These are phyloP conservation scores for Fomes fomentarius DNA, from an alignment of 1,284 basidiomycete species.

Conservation along the genomic window DNA sequence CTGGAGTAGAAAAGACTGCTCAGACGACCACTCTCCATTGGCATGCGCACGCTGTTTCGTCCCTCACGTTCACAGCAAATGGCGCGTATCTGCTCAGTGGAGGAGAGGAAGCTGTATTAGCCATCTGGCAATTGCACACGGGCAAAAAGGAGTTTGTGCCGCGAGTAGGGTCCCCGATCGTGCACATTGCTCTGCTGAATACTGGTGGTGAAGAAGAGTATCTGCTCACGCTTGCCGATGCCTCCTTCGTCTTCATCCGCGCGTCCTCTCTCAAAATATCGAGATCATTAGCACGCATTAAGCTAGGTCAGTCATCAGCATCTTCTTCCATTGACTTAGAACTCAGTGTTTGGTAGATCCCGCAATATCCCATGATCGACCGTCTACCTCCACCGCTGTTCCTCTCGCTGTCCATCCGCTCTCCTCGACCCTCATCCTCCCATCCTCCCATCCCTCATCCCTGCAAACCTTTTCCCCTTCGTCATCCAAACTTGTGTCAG, in stretches of 20 bases:
- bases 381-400: conserved; percentile 45
- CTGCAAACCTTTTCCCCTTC: conserved; percentile 88
- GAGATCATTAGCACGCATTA: conserved; percentile 80
- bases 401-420: conserved; percentile 75
- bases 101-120: conserved; percentile 94
- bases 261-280: conserved; percentile 73
- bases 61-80: conserved; percentile 86
- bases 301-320: conserved; percentile 60
- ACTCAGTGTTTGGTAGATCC: conserved; percentile 43
- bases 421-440: conserved; percentile 82
- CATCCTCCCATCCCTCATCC: conserved; percentile 94
- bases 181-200: conserved; percentile 66
- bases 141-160: conserved; percentile 92
- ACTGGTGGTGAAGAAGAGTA: conserved; percentile 80
- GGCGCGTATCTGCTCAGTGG: conserved; percentile 94
- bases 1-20: conserved; percentile 70
- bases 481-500: conserved; percentile 75
- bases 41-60: conserved; percentile 96
- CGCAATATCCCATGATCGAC: conserved; percentile 40
- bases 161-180: conserved; percentile 87
- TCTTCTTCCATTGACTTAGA: background rate
- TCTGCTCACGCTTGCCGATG: conserved; percentile 83
- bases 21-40: conserved; percentile 92
- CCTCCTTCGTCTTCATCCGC: conserved; percentile 80
- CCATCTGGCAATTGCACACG: conserved; percentile 92